Base-by-base conservation (phyloP, 441 rosid genomes). In the Adansonia madagascariensis region DNA sequence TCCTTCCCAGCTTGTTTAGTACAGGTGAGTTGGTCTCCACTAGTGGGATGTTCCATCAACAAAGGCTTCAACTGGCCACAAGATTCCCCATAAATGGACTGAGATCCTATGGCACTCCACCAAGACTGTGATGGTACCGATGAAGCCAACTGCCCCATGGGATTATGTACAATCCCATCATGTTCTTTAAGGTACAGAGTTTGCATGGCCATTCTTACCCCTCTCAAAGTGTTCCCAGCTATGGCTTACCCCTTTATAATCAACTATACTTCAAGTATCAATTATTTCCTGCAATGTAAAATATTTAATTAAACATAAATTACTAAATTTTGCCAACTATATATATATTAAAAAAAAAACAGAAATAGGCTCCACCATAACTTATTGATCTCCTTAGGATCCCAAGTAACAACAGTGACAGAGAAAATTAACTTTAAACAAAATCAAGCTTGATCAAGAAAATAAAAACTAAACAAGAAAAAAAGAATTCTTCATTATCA, bases 171-270 rank as follows among this genome's bases (percentile, higher is more conserved):
- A 65, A 67, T 78, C 75, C 90, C 91, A 83, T 89, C 95, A 77
- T 84, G 91, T 64, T 88, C 93, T 79, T 89, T 91, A 77, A 89
- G 81, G 77, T 82, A 84, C 72, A 83, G 78, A 78, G 94, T 81
- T 83, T 91, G 94, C 98, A 86, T 89, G 82, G 96, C 92, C 96
- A 93, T 94, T 78, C 79, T 68, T 73, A 64, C 71, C 68, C 71
- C 68, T 75, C 78, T 78, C 82, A 76, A 74, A 77, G 1, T 7
- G 27, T 18, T 63, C 76, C 60, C 31, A 46, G 46, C 41, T 10
- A 50, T 69, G 70, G 17, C 46, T 3, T 11, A 44, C 46, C 8
- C 43, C 20, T 22, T 66, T 68, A 63, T 49, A 15, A 50, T 18
- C 24, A 35, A 53, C 66, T 77, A 67, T 67, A 74, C 74, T 66